Percentiles rank a stretch among this genome's conserved stretches.
Evolutionary conservation across 164 flowering plant genomes (phyloP).

Genomic region (Umbellularia californica): DNA sequence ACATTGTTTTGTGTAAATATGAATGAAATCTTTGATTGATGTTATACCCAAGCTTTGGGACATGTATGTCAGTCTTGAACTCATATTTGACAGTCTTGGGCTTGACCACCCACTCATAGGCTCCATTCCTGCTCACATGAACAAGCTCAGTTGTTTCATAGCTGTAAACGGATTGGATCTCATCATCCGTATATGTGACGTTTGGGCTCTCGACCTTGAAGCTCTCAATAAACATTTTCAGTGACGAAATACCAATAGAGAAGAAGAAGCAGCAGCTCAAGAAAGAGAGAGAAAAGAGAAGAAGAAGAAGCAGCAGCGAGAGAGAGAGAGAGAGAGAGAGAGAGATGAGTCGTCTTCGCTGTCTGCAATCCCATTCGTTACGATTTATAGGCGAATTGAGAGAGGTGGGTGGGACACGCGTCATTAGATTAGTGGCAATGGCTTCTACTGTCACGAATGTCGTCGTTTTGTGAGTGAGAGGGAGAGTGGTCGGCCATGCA

Average conservation of each 20-base stretch:
- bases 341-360: neutral
- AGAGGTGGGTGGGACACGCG: neutral
- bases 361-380: neutral
- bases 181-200: conserved; percentile 75
- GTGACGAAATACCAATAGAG: neutral
- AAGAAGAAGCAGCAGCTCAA: neutral
- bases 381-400: neutral
- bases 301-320: neutral
- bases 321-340: neutral
- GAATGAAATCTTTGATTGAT: neutral
- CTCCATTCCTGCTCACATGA: conserved; percentile 76
- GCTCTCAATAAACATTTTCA: conserved; percentile 84
- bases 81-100: conserved; percentile 88
- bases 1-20: neutral
- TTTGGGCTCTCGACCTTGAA: conserved; percentile 91
- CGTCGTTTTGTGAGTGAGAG: neutral
- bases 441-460: neutral
- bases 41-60: conserved; percentile 86
- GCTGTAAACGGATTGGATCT: conserved; percentile 71
- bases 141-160: conserved; percentile 93
- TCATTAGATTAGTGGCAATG: neutral
- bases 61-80: conserved; percentile 78
- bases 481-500: neutral
- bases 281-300: too few relatives aligned
- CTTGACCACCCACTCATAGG: conserved; percentile 85